Conservation (phyloP, 1,284 basidiomycete genomes). For the Rhodotorula sp. region DNA sequence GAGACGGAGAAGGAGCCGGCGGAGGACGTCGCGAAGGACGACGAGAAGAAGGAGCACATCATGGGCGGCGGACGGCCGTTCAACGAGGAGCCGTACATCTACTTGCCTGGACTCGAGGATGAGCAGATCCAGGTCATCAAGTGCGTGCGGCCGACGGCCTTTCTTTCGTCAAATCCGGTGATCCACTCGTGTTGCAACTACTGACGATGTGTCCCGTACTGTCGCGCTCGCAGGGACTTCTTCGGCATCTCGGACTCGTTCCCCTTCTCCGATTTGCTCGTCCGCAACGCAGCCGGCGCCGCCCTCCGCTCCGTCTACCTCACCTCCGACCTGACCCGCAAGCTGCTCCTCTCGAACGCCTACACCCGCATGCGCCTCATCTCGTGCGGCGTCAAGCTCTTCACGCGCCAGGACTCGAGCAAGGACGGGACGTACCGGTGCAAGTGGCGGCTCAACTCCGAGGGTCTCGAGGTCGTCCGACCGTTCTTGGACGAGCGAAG, state of each 20-base stretch:
- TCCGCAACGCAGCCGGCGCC: constrained; percentile 80
- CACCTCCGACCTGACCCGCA: constrained; percentile 72
- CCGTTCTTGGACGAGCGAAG: constrained; percentile 67
- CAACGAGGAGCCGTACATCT: constrained; percentile 88
- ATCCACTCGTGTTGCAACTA: no score
- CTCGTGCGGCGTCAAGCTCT: constrained; percentile 80
- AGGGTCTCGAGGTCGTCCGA: constrained; percentile 77
- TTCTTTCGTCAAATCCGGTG: no score
- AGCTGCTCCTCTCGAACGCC: constrained; percentile 76
- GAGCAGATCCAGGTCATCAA: constrained; percentile 67
- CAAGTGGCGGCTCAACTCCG: constrained; percentile 69
- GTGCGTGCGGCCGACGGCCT: constrained; percentile 50
- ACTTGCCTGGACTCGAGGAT: constrained; percentile 64
- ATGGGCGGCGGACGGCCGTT: constrained; percentile 52
- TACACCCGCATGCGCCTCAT: constrained; percentile 82
- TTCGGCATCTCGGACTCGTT: constrained; percentile 72
- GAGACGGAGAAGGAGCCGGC: background rate
- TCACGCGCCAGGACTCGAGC: constrained; percentile 57
- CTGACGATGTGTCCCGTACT: no score
- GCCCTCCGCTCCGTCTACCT: constrained; percentile 81
- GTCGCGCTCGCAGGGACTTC: constrained; percentile 61
- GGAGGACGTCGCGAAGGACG: background rate
- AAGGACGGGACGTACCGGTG: constrained; percentile 52
- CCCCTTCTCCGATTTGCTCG: constrained; percentile 72
- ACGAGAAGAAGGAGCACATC: constrained; percentile 8